These are phyloP conservation scores for Urostyla sp. DNA, from an alignment of 73 alveolate species.

Conservation along the genomic window DNA sequence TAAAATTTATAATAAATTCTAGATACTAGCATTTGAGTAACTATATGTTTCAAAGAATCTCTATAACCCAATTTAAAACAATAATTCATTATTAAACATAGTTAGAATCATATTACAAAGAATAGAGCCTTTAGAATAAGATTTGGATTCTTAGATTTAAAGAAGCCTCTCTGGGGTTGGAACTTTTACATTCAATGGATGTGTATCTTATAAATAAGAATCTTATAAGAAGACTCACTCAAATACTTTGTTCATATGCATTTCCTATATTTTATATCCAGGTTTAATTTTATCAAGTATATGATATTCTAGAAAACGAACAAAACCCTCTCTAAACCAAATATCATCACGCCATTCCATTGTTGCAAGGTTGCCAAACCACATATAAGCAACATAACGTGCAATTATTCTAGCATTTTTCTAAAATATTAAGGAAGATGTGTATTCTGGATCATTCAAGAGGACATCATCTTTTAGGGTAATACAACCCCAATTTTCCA, in stretches of 20 bases:
- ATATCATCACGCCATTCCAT: slow-evolving; percentile 91
- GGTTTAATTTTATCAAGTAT: slow-evolving; percentile 63
- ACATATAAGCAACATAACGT: slow-evolving; percentile 88
- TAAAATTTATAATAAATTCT: slow-evolving; percentile 76
- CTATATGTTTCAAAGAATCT: slow-evolving; percentile 63
- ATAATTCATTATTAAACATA: slow-evolving; percentile 50
- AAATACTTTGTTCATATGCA: slow-evolving; percentile 46
- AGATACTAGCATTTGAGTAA: slow-evolving; percentile 75
- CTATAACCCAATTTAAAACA: slow-evolving; percentile 41
- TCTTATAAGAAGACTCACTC: slow-evolving; percentile 56
- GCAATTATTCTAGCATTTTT: slow-evolving; percentile 59
- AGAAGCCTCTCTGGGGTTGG: slow-evolving; percentile 56
- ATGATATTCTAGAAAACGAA: slow-evolving; percentile 74
- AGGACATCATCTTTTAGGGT: slow-evolving; percentile 62
- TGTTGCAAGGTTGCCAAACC: slow-evolving; percentile 92
- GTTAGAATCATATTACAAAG: slow-evolving; percentile 61
- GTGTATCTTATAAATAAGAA: slow-evolving; percentile 3
- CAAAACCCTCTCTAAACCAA: slow-evolving; percentile 91
- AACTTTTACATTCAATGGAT: slow-evolving; percentile 50
- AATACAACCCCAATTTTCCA: slow-evolving; percentile 93
- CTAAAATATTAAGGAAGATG: slow-evolving; percentile 6
- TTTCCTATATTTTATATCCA: slow-evolving; percentile 64
- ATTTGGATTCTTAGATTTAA: slow-evolving; percentile 71
- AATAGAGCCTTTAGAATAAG: slow-evolving; percentile 82
- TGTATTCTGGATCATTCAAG: slow-evolving; percentile 50